Evolutionary conservation across 2,329 filamentous ascomycete genomes (phyloP), one percentile per base, ranked within the genome.

Genomic region (Trichoderma atroviride): DNA sequence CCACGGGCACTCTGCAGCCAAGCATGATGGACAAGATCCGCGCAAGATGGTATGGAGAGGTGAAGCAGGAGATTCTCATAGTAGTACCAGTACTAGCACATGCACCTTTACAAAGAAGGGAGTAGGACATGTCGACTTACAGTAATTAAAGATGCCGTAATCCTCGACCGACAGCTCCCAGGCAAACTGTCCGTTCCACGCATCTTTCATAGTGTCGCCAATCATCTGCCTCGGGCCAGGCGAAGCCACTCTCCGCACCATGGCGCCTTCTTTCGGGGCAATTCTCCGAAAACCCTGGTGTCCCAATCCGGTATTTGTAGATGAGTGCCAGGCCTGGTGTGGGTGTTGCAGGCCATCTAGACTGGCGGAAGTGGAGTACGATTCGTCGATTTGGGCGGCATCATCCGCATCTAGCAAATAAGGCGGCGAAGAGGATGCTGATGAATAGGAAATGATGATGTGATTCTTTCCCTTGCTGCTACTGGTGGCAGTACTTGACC

Each of bases 151-250:
- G 16, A n/a, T 43, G 9, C n/a, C n/a, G 29, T 60, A 60, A 27
- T 70, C 68, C 11, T 68, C 63, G 10, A 55, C 24, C 19, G 68
- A 60, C 43, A 70, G 27, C 16, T 57, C 27, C 68, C 68, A 70
- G 11, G 68, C 68, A 47, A 70, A 70, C 1, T 55, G 13, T 9
- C 47, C 58, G 27, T 56, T 29, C 50, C 68, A 69, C 31, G 27
- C 68, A 53, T 69, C 68, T 33, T 22, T 69, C 27, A 19, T 63
- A 10, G 52, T 27, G 37, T 69, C 68, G 13, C 68, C 68, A 64
- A 69, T 69, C 52, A 69, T 24, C n/a, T 69, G 53, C 43, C 61
- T 56, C 10, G 68, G 68, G 14, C 24, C 29, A 37, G 63, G 63
- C 55, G 56, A 27, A 33, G 22, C 29, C 9, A 31, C 29, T 22